Evolutionary conservation across 2,329 filamentous ascomycete species (phyloP), one percentile per base, ranked within the genome.

Genomic region (Aureobasidium leucospermi): DNA sequence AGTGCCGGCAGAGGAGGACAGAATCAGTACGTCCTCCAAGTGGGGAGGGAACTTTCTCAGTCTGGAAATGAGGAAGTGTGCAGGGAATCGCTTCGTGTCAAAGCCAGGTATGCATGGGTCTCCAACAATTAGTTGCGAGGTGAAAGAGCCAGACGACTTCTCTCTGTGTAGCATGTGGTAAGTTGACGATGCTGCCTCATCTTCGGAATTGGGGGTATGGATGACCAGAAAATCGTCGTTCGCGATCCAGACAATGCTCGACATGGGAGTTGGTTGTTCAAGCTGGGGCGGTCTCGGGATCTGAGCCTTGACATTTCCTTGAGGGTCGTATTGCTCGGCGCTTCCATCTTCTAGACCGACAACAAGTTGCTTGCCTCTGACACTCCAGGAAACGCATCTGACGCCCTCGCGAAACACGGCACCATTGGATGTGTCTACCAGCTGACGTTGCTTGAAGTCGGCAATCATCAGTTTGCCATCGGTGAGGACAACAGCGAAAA

Each of bases 371-470:
- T 96, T 99, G 48, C 94, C 94, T 70, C 87, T 90, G 62, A 85
- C 87, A 72, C 94, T 99, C 94, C 95, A 99, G 59, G 89, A 87
- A 6, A 90, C 82, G 67, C 88, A 94, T 69, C 86, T 91, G 31
- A 96, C 92, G 49, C 88, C 86, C 31, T 82, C 78, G 67, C 86
- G 89, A 63, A 96, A 77, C 0, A 86, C 76, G 36, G 63, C 65
- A 0, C 89, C 89, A 64, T 84, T 84, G 19, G 79, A 67, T 1
- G 83, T 82, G 36, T 77, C 75, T 8, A 81, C 70, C 46, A 90
- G 79, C 42, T 76, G 79, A 51, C 81, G 80, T 39, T 86, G 81
- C 67, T 87, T 86, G 61, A 99, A 73, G 71, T 96, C 89, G 7
- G 89, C 89, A 73, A 99, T 85, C 70, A 92, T 77, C 16, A 99